These are phyloP conservation scores for Taiwanofungus camphoratus DNA, from an alignment of 1,284 basidiomycete genomes.

Conservation along the genomic window DNA sequence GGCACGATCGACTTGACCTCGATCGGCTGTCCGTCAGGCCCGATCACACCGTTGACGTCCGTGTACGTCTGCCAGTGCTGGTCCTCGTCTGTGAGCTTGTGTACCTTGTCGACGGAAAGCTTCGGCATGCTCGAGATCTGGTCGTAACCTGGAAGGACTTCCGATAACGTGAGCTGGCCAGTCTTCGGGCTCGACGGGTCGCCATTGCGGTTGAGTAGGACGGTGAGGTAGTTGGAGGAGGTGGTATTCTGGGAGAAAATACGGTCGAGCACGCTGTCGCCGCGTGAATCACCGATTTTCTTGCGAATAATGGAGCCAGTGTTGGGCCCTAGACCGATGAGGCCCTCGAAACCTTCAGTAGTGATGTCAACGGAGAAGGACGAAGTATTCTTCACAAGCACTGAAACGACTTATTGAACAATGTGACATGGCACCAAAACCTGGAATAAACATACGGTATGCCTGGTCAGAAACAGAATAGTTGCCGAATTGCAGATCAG, in stretches of 20 bases:
- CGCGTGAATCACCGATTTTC: conserved; percentile 44
- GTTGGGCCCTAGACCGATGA: conserved; percentile 72
- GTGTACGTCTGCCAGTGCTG: conserved; percentile 77
- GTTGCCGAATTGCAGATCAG: conserved; percentile 49
- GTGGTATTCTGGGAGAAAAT: conserved; percentile 55
- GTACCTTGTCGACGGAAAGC: conserved; percentile 60
- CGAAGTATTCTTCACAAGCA: conserved; percentile 57
- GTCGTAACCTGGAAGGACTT: conserved; percentile 50
- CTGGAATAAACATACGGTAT: conserved; percentile 47
- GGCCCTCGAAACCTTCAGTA: conserved; percentile 59
- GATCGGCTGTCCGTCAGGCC: conserved; percentile 65
- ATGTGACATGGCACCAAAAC: neutral
- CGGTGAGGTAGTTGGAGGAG: conserved; percentile 57
- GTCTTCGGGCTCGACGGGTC: conserved; percentile 39
- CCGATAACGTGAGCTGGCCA: conserved; percentile 56
- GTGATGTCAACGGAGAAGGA: conserved; percentile 61
- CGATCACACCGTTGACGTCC: conserved; percentile 58
- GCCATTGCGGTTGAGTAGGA: conserved; percentile 57
- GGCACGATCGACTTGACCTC: conserved; percentile 60
- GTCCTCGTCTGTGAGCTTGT: conserved; percentile 46
- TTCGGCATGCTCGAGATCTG: conserved; percentile 58
- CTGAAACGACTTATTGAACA: conserved; percentile 29
- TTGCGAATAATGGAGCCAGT: conserved; percentile 58
- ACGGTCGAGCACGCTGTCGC: conserved; percentile 51
- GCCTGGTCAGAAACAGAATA: conserved; percentile 61